Evolutionary conservation across 371 early-diverging fungal genomes (phyloP), one percentile per base, ranked within the genome.

Genomic region (Rhizopus delemar): DNA sequence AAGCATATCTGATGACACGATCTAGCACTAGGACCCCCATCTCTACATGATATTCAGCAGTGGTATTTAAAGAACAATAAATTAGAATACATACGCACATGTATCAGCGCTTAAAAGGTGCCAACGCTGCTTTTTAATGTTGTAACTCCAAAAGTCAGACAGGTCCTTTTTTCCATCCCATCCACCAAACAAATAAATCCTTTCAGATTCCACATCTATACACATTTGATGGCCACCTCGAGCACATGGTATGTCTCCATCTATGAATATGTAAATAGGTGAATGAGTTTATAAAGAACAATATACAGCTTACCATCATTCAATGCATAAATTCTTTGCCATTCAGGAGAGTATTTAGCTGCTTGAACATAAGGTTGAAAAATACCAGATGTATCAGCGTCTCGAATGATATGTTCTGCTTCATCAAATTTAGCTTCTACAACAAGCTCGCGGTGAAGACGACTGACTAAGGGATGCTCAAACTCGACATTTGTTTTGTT

Each of bases 191-290:
- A 99, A 65, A 71, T 95, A 99, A 3, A 95, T 87, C 11, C 74
- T 71, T 31, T 92, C 87, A 2, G 70, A 68, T 46, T 87, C 82
- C 9, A 78, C 71, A 59, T 97, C 97, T 29, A 95, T 84, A 60
- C 93, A 93, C 94, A 97, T 92, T 71, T 97, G 98, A 77, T 99
- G 99, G 0, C 98, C 99, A 32, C 98, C 98, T 51, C 99, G 79
- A 32, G 77, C 74, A 50, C 82, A 75, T 7, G 89, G 89, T 8
- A 75, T 56, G 29, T 75, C 66, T 0, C 80, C 80, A 32, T 73
- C 73, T 80, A 55, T n/a, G 7, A 4, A 11, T n/a, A 7, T 51
- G 0, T 2, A 56, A 29, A 36, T 3, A 12, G 3, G 41, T 2
- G 12, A 35, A 8, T n/a, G 15, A 46, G 5, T 41, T 41, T 41